These are phyloP conservation scores for Colletotrichum sojae DNA, from an alignment of 2,329 filamentous ascomycete species.

Conservation along the genomic window DNA sequence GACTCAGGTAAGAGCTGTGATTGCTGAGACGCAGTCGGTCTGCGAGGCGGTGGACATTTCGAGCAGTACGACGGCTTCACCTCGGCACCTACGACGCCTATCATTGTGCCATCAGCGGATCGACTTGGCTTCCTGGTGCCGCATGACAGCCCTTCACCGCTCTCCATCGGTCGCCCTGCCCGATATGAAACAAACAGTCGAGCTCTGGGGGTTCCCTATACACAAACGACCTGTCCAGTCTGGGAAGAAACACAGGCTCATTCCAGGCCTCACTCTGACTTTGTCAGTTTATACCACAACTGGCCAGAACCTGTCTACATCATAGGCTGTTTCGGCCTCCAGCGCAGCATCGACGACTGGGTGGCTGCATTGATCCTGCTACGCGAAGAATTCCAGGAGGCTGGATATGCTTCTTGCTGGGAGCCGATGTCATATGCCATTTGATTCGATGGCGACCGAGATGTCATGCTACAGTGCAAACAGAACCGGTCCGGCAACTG, in stretches of 20 bases:
- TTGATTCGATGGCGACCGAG: constrained; percentile 16
- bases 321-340: neutral
- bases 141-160: constrained; percentile 7
- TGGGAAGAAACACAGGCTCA: neutral
- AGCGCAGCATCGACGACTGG: neutral
- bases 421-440: constrained; percentile 7
- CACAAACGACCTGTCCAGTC: neutral
- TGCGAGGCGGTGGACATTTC: neutral
- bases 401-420: constrained; percentile 38
- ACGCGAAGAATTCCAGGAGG: constrained; percentile 26
- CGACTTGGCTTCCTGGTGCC: neutral
- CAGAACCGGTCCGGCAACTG: constrained; percentile 6
- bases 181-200: neutral
- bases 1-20: neutral
- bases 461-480: neutral
- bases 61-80: constrained; percentile 23
- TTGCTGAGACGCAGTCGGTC: constrained; percentile 11
- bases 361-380: constrained; percentile 31
- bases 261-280: neutral
- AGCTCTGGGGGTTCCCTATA: no score
- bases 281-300: no score
- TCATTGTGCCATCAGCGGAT: neutral
- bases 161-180: neutral
- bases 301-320: neutral
- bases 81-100: constrained; percentile 26